Conservation (phyloP, 108 stramenopile genomes). For the Fistulifera solaris region DNA sequence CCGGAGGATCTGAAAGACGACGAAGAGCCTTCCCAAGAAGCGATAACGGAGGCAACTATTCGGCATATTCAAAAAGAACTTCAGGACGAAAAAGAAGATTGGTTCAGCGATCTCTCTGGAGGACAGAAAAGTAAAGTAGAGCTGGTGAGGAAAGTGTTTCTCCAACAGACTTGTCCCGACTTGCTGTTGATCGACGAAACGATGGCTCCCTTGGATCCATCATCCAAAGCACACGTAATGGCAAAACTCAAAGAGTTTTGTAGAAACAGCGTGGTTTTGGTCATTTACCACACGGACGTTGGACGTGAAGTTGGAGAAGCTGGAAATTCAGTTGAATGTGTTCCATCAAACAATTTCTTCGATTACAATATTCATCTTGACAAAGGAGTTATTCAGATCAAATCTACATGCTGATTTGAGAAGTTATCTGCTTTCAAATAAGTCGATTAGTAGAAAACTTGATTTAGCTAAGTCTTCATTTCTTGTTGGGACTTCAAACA, state of each 20-base stretch:
- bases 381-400: conserved; percentile 41
- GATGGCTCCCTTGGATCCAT: conserved; percentile 81
- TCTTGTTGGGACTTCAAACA: no score
- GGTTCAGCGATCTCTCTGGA: conserved; percentile 79
- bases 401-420: conserved; percentile 51
- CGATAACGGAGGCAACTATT: conserved; percentile 21
- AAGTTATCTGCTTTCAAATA: background rate
- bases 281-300: conserved; percentile 89
- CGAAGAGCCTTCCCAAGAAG: conserved; percentile 9
- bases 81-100: conserved; percentile 75
- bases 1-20: conserved; percentile 6
- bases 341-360: conserved; percentile 78
- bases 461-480: no score
- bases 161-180: conserved; percentile 57
- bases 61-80: conserved; percentile 45
- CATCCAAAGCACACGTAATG: conserved; percentile 74
- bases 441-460: no score
- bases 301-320: conserved; percentile 17
- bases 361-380: conserved; percentile 78
- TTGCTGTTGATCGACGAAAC: conserved; percentile 80
- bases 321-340: conserved; percentile 43
- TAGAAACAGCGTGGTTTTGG: conserved; percentile 58
- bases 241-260: conserved; percentile 71
- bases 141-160: conserved; percentile 70
- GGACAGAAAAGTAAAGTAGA: conserved; percentile 86